Percentiles rank a stretch among this genome's conserved stretches.
Evolutionary conservation across 306 rosid species (phyloP).

Genomic region (Rosa multiflora): DNA sequence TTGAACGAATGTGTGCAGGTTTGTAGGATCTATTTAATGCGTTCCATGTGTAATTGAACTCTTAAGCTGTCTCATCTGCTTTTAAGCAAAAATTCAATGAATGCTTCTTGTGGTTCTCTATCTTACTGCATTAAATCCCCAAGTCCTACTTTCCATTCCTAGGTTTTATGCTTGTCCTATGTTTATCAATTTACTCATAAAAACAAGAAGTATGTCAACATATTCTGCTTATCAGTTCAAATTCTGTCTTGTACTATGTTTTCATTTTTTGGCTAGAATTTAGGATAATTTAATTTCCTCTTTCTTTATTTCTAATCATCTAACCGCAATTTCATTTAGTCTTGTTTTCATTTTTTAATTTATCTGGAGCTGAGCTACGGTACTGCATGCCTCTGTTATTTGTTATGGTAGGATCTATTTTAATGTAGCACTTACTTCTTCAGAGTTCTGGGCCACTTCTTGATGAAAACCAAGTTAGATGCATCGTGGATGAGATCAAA

Average conservation of each 20-base stretch:
- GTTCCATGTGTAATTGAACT: not conserved
- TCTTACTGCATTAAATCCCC: not conserved
- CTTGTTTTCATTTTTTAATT: not conserved
- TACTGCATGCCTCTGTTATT: not conserved
- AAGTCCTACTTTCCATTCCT: not conserved
- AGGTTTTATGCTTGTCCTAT: not conserved
- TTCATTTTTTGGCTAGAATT: no score
- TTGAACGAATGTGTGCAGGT: slow-evolving; percentile 94
- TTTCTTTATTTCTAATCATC: no score
- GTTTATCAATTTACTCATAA: not conserved
- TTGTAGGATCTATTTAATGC: slow-evolving; percentile 2
- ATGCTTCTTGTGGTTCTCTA: not conserved
- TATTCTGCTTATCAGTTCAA: no score
- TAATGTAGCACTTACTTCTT: slow-evolving; percentile 15
- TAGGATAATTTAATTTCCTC: no score
- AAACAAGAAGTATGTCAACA: not conserved
- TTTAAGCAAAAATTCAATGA: not conserved
- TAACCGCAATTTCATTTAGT: no score
- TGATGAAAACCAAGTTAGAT: slow-evolving; percentile 82
- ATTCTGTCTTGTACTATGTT: not conserved
- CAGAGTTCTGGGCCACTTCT: slow-evolving; percentile 83
- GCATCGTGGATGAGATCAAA: slow-evolving; percentile 83
- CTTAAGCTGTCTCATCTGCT: not conserved
- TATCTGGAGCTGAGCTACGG: not conserved
- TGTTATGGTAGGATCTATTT: not conserved